phyloP scores from a whole-genome alignment of 2,329 filamentous ascomycete species.

The Fusarium domesticum region DNA sequence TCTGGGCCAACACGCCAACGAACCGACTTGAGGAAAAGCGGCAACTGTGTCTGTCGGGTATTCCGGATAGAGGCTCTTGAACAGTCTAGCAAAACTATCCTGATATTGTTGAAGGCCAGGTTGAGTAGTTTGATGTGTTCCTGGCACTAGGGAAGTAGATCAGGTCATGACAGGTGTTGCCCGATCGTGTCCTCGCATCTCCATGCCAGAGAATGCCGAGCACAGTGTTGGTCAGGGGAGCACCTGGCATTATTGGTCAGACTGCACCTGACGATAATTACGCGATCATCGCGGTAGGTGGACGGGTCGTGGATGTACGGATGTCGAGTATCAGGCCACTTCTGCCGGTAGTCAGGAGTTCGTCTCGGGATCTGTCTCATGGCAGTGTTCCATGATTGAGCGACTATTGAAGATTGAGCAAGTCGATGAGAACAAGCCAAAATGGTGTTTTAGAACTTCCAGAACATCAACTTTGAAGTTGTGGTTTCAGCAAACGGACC shows the following conservation, averaged over 20 bases:
- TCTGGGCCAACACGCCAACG: conserved; percentile 10
- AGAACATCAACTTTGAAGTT: neutral
- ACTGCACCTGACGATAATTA: conserved; percentile 12
- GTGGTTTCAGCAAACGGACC: neutral
- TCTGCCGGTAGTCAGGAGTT: conserved; percentile 4
- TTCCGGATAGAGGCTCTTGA: conserved; percentile 3
- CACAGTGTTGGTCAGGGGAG: conserved; percentile 3
- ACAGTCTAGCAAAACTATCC: conserved; percentile 4
- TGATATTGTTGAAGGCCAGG: neutral
- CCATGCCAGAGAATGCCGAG: neutral
- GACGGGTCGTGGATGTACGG: conserved; percentile 5
- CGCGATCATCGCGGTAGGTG: conserved; percentile 16
- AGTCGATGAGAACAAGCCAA: conserved; percentile 2
- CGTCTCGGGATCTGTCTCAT: conserved; percentile 3
- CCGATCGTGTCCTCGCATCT: conserved; percentile 11
- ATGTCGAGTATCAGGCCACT: conserved; percentile 18
- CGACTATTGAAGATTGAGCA: conserved; percentile 2
- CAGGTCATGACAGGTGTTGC: conserved; percentile 14
- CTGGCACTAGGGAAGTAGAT: conserved; percentile 18
- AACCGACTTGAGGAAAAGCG: conserved; percentile 7
- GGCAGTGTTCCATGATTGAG: conserved; percentile 15
- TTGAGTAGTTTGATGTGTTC: conserved; percentile 9
- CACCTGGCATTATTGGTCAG: conserved; percentile 6
- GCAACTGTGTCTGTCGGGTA: conserved; percentile 5
- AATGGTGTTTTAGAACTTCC: neutral